A percentile compares a stretch with the other conserved stretches of the same genome.
phyloP scores from a whole-genome alignment of 2,329 filamentous ascomycete genomes.

The Laburnicola sp. region DNA sequence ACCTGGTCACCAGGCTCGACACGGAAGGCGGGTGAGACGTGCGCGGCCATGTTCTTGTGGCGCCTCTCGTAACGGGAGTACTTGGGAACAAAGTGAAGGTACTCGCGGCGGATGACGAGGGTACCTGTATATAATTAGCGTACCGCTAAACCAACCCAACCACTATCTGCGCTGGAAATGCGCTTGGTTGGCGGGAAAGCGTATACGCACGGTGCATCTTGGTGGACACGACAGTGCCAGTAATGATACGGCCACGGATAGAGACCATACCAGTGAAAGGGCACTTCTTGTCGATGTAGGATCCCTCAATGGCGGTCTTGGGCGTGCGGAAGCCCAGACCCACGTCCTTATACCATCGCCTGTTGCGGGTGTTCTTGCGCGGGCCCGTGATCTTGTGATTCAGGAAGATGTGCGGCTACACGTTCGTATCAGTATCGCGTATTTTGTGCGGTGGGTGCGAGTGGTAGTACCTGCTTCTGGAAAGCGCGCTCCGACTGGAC shows the following conservation, averaged over 20 bases:
- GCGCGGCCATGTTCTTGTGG: slow-evolving; percentile 99
- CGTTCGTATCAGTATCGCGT: slow-evolving; percentile 36
- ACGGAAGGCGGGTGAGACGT: slow-evolving; percentile 99
- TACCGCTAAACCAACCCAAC: slow-evolving; percentile 15
- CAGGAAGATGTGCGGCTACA: slow-evolving; percentile 98
- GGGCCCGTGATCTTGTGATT: slow-evolving; percentile 88
- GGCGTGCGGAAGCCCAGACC: slow-evolving; percentile 99
- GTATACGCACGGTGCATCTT: slow-evolving; percentile 89
- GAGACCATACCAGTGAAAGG: slow-evolving; percentile 99
- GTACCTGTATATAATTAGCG: slow-evolving; percentile 54
- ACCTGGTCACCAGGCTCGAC: slow-evolving; percentile 99
- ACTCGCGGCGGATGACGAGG: slow-evolving; percentile 98
- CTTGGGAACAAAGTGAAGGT: slow-evolving; percentile 99
- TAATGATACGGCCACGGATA: slow-evolving; percentile 99
- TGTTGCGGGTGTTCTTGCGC: slow-evolving; percentile 51
- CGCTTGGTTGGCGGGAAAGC: background rate
- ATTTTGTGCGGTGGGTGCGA: slow-evolving; percentile 16
- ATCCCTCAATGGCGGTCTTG: slow-evolving; percentile 97
- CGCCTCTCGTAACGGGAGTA: slow-evolving; percentile 99
- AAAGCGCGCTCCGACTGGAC: slow-evolving; percentile 99
- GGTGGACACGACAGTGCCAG: slow-evolving; percentile 97
- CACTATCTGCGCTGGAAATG: background rate
- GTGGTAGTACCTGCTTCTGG: slow-evolving; percentile 69
- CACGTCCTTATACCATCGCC: slow-evolving; percentile 99
- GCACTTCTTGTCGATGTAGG: slow-evolving; percentile 99